Evolutionary conservation across 1,284 basidiomycete genomes (phyloP).

Genomic region (Irpex sp.): DNA sequence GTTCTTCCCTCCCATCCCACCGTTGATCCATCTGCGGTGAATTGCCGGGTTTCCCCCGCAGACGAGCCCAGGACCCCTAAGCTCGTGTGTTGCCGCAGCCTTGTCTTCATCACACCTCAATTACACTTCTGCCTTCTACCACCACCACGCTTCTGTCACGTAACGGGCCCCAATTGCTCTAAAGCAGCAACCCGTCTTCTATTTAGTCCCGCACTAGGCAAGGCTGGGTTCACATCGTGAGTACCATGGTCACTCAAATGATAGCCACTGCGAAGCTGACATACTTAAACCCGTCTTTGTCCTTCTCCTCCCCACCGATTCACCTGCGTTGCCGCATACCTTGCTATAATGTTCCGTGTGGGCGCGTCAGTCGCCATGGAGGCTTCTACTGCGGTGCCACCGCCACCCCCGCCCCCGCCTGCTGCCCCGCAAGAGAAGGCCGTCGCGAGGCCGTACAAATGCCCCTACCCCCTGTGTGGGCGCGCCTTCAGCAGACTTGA

Average conservation of each 20-base stretch:
- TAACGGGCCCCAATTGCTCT: not conserved
- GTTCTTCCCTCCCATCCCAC: slow-evolving; percentile 3
- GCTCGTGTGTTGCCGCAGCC: not conserved
- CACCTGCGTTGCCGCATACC: not conserved
- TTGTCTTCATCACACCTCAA: slow-evolving; percentile 3
- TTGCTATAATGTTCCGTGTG: slow-evolving; percentile 4
- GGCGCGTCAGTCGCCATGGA: slow-evolving; percentile 11
- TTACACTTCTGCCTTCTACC: slow-evolving; percentile 7
- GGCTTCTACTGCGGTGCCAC: slow-evolving; percentile 15
- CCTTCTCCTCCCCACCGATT: not conserved
- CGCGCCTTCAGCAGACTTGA: slow-evolving; percentile 89
- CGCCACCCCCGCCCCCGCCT: slow-evolving; percentile 22
- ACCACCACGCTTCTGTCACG: not conserved
- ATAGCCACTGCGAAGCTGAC: not conserved
- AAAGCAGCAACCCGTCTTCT: not conserved
- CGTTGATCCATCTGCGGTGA: slow-evolving; percentile 9
- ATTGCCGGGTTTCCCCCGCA: slow-evolving; percentile 5
- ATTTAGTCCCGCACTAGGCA: slow-evolving; percentile 1
- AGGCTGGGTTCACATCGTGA: not conserved
- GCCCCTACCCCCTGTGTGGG: slow-evolving; percentile 88
- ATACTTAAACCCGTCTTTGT: slow-evolving; percentile 2
- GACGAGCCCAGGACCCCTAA: slow-evolving; percentile 6
- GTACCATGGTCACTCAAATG: slow-evolving; percentile 1
- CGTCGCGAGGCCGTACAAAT: slow-evolving; percentile 87
- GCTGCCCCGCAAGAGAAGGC: slow-evolving; percentile 43